phyloP scores from a whole-genome alignment of 306 rosid species.

The Citrullus amarus region DNA sequence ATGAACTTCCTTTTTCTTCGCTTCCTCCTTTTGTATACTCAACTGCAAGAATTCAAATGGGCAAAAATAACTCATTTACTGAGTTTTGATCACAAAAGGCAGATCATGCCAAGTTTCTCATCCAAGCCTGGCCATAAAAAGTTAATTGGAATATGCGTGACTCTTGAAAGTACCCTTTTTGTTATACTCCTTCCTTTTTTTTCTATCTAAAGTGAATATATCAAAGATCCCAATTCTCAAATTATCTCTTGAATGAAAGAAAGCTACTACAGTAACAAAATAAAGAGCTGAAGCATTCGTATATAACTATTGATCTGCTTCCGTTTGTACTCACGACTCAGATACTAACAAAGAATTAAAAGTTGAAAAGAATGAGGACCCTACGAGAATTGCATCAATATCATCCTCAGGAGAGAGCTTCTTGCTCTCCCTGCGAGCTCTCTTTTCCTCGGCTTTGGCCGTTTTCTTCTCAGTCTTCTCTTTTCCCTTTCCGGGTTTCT shows the following conservation, averaged over 20 bases:
- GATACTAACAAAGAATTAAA: not conserved
- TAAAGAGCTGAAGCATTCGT: not conserved
- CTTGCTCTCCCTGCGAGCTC: conserved; percentile 75
- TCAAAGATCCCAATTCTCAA: not conserved
- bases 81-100: not conserved
- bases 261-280: not conserved
- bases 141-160: not conserved
- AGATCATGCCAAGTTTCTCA: not conserved
- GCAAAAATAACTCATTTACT: not conserved
- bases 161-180: not conserved
- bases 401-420: conserved; percentile 96
- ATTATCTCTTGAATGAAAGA: not conserved
- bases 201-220: not conserved
- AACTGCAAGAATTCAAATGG: conserved; percentile 22
- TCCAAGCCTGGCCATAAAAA: not conserved
- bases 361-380: not conserved
- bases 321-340: not conserved
- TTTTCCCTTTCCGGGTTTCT: conserved; percentile 90
- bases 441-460: conserved; percentile 74
- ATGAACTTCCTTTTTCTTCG: conserved; percentile 85
- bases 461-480: conserved; percentile 88
- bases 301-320: not conserved
- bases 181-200: not conserved
- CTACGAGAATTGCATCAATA: conserved; percentile 85
- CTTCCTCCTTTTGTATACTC: conserved; percentile 87